Evolutionary conservation across 768 basidiomycete genomes (phyloP).

Genomic region (Sarcodon sp.): DNA sequence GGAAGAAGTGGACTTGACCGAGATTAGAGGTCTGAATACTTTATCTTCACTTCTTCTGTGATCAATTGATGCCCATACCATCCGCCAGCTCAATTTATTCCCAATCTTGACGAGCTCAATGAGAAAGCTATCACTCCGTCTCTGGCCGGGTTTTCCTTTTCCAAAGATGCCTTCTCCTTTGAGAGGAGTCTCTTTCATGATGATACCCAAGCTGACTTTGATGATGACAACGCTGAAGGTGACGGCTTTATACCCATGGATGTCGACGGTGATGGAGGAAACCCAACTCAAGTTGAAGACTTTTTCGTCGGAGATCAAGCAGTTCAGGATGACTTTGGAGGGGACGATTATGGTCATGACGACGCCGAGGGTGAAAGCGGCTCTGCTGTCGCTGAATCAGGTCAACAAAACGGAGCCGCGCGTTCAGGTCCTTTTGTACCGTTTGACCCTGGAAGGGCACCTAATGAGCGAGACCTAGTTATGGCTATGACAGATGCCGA

Average conservation of each 20-base stretch:
- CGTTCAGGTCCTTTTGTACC: slow-evolving; percentile 40
- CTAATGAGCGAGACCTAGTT: slow-evolving; percentile 68
- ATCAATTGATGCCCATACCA: slow-evolving; percentile 1
- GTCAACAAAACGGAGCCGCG: slow-evolving; percentile 29
- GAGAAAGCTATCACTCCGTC: slow-evolving; percentile 72
- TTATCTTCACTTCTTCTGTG: neutral
- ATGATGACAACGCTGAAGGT: slow-evolving; percentile 26
- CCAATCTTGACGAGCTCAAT: slow-evolving; percentile 49
- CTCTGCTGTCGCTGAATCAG: slow-evolving; percentile 19
- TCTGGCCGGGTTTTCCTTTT: slow-evolving; percentile 72
- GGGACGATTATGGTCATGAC: slow-evolving; percentile 19
- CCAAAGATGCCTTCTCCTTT: slow-evolving; percentile 46
- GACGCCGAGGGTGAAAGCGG: slow-evolving; percentile 18
- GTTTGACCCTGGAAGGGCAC: slow-evolving; percentile 76
- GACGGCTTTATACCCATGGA: slow-evolving; percentile 23
- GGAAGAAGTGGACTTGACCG: slow-evolving; percentile 52
- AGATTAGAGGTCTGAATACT: slow-evolving; percentile 39
- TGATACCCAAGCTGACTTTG: slow-evolving; percentile 34
- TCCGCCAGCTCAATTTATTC: slow-evolving; percentile 53
- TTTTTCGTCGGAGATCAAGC: slow-evolving; percentile 58
- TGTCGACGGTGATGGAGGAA: slow-evolving; percentile 22
- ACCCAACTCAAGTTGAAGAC: slow-evolving; percentile 35
- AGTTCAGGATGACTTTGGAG: slow-evolving; percentile 31
- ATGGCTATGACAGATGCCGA: slow-evolving; percentile 75
- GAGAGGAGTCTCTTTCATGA: slow-evolving; percentile 52